Base-by-base conservation (phyloP, 805 yeast species). In the Nakazawaea ambrosiae region DNA sequence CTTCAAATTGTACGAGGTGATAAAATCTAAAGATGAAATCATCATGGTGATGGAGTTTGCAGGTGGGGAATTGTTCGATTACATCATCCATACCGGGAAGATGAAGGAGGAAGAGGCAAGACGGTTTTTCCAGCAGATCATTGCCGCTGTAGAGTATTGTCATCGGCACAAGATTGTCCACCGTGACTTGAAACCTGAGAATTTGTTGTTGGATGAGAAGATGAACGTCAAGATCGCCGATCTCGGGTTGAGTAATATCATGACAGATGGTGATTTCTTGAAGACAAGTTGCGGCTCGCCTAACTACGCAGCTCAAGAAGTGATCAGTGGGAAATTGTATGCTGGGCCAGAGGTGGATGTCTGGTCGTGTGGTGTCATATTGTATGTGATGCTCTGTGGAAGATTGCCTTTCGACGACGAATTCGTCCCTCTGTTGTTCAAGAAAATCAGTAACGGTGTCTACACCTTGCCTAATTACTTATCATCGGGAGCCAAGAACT, bases 281-380 rank as follows among this genome's bases (percentile, higher is more conserved):
- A 90, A 89, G 55, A 89, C 97, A 2, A 78, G 89, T 49, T 90
- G 97, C 64, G 97, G 97, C 4, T 82, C 95, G 6, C 97, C 97
- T 39, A 90, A 90, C 55, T 89, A 89, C 58, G 97, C 97, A 4
- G 97, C 97, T 0, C 97, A 97, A 1, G 97, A 89, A 60, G 97
- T 89, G 20, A 89, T 89, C 41, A 78, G 89, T 44, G 97, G 97
- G 26, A 87, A 90, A 56, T 68, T 90, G 37, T 90, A 89, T 50
- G 97, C 97, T 2, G 97, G 97, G 8, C 97, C 97, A 3, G 97
- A 90, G 60, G 97, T 90, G 33, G 97, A 89, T 58, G 96, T 89
- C 39, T 89, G 97, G 97, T 83, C 95, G 0, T 84, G 95, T 54
- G 97, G 97, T 51, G 97, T 90, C 27, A 88, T 90, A 33, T 66